phyloP scores from a whole-genome alignment of 2,329 filamentous ascomycete species.

The Colletotrichum chlorophyti region DNA sequence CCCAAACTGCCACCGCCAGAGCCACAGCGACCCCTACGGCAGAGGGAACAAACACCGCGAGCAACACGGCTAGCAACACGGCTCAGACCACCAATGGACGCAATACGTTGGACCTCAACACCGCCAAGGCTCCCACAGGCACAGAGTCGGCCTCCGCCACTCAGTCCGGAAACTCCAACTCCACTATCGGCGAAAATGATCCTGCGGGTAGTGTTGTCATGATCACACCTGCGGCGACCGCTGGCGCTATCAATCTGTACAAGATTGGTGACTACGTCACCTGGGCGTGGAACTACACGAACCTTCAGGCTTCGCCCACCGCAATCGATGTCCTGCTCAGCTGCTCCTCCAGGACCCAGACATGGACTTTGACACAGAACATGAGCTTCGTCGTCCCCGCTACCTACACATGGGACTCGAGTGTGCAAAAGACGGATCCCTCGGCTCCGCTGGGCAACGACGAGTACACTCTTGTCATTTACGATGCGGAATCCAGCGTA shows the following conservation, averaged over 20 bases:
- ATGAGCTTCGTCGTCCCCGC: slow-evolving; percentile 62
- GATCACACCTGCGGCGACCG: slow-evolving; percentile 48
- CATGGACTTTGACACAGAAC: slow-evolving; percentile 69
- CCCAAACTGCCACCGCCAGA: slow-evolving; percentile 6
- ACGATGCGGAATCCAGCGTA: slow-evolving; percentile 61
- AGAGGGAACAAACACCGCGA: slow-evolving; percentile 33
- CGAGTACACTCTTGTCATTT: slow-evolving; percentile 67
- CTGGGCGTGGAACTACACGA: slow-evolving; percentile 72
- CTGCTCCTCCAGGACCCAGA: slow-evolving; percentile 57
- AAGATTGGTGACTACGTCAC: slow-evolving; percentile 67
- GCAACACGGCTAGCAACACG: too few relatives aligned
- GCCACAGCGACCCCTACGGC: slow-evolving; percentile 30
- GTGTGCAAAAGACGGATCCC: slow-evolving; percentile 51
- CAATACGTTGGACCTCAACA: too few relatives aligned
- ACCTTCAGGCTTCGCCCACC: slow-evolving; percentile 62
- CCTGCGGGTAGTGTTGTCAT: slow-evolving; percentile 55
- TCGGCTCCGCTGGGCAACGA: slow-evolving; percentile 56
- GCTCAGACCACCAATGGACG: slow-evolving; percentile 47
- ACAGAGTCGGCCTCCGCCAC: slow-evolving; percentile 34
- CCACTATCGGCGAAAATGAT: slow-evolving; percentile 50
- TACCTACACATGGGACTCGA: slow-evolving; percentile 64
- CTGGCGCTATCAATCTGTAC: slow-evolving; percentile 57
- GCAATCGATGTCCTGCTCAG: slow-evolving; percentile 66
- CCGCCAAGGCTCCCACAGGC: slow-evolving; percentile 36
- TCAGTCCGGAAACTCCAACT: slow-evolving; percentile 33